A percentile compares a stretch with the other conserved stretches of the same genome.
These are phyloP conservation scores for Huiozyma naganishii DNA, from an alignment of 805 yeast species.

Conservation along the genomic window DNA sequence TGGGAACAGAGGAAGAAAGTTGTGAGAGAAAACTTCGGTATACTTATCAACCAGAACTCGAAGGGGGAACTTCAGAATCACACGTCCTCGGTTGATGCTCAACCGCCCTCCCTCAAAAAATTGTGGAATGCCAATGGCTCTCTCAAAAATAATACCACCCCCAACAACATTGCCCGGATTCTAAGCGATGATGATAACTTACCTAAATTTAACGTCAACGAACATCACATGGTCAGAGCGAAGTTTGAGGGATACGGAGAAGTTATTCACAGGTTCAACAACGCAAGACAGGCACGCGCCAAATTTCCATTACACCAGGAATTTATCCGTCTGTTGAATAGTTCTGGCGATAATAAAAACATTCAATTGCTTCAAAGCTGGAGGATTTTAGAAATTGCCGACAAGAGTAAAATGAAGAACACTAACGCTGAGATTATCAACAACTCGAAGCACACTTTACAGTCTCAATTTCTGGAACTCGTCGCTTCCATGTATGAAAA, in stretches of 20 bases:
- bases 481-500: conserved; percentile 51
- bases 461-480: conserved; percentile 65
- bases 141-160: conserved; percentile 1
- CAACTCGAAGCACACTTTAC: conserved; percentile 52
- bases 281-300: conserved; percentile 42
- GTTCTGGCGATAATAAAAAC: conserved; percentile 50
- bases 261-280: conserved; percentile 59
- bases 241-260: conserved; percentile 69
- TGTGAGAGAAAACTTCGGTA: conserved; percentile 62
- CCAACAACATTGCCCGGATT: conserved; percentile 4
- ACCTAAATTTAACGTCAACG: conserved; percentile 34
- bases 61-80: conserved; percentile 3
- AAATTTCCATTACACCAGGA: conserved; percentile 49
- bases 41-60: conserved; percentile 29
- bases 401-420: neutral
- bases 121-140: neutral
- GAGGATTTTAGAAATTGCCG: conserved; percentile 45
- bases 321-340: conserved; percentile 44
- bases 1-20: conserved; percentile 76
- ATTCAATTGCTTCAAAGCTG: conserved; percentile 68
- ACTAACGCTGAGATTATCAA: conserved; percentile 33
- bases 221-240: conserved; percentile 32
- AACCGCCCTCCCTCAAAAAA: neutral
- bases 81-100: neutral
- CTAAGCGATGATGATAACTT: conserved; percentile 19